These are phyloP conservation scores for Rhinocladiella mackenziei DNA, from an alignment of 2,329 filamentous ascomycete genomes.

Conservation along the genomic window DNA sequence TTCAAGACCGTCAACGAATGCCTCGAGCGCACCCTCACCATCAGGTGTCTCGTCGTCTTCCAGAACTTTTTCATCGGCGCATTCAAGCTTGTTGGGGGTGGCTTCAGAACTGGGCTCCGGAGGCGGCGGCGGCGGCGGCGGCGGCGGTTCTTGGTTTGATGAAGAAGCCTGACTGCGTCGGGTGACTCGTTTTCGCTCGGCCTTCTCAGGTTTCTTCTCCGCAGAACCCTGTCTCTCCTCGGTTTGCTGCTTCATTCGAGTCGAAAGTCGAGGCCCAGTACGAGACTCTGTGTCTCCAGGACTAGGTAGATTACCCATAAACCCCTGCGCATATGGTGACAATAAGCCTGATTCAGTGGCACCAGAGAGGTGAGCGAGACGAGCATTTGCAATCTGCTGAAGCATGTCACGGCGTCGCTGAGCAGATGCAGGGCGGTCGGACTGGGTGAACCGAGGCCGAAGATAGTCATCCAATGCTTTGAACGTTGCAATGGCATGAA, in stretches of 20 bases:
- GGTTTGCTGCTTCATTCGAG: constrained; percentile 33
- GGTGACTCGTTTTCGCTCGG: constrained; percentile 57
- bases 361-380: constrained; percentile 52
- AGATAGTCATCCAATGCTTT: constrained; percentile 95
- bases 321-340: constrained; percentile 28
- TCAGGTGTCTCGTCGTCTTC: constrained; percentile 65
- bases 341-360: constrained; percentile 33
- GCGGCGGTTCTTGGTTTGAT: constrained; percentile 51
- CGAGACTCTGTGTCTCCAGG: constrained; percentile 35
- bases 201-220: constrained; percentile 35
- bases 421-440: constrained; percentile 65
- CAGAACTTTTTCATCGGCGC: constrained; percentile 84
- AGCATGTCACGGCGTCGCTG: constrained; percentile 59
- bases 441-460: constrained; percentile 77
- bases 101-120: constrained; percentile 59
- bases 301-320: constrained; percentile 16
- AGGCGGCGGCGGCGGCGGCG: constrained; percentile 50
- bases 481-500: constrained; percentile 96
- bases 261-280: constrained; percentile 42
- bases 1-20: constrained; percentile 86
- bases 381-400: constrained; percentile 69
- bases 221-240: constrained; percentile 13
- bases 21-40: constrained; percentile 62
- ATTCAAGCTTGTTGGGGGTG: constrained; percentile 72
- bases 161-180: constrained; percentile 54